A percentile compares a stretch with the other conserved stretches of the same genome.
These are phyloP conservation scores for Emergomyces orientalis DNA, from an alignment of 2,329 filamentous ascomycete genomes.

Conservation along the genomic window DNA sequence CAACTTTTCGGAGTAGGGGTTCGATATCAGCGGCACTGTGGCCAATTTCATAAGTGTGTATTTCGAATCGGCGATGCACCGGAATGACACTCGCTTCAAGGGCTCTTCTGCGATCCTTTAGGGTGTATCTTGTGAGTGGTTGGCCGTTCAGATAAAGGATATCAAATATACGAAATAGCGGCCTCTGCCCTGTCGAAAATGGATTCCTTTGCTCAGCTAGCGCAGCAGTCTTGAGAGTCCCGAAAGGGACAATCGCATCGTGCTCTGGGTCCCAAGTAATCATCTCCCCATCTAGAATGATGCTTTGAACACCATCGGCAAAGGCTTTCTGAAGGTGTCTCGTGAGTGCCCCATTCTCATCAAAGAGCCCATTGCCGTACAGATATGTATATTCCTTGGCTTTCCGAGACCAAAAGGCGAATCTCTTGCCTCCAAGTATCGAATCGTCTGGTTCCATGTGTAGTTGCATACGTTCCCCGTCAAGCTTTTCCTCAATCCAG, in stretches of 20 bases:
- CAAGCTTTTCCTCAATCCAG: constrained; percentile 97
- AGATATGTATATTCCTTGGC: constrained; percentile 94
- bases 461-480: constrained; percentile 94
- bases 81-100: constrained; percentile 61
- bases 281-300: constrained; percentile 97
- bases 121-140: constrained; percentile 68
- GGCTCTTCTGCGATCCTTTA: constrained; percentile 69
- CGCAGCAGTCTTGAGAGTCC: constrained; percentile 85
- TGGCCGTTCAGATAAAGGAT: constrained; percentile 79
- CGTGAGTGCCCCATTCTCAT: constrained; percentile 68
- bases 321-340: constrained; percentile 72
- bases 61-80: constrained; percentile 68
- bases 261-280: constrained; percentile 89
- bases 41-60: constrained; percentile 63
- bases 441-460: constrained; percentile 70
- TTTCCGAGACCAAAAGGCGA: constrained; percentile 90
- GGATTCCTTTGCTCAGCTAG: constrained; percentile 68
- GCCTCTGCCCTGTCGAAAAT: constrained; percentile 54
- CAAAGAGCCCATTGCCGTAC: constrained; percentile 68
- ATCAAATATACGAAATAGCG: constrained; percentile 80
- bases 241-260: constrained; percentile 80
- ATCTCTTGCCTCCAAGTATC: constrained; percentile 59
- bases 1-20: constrained; percentile 65
- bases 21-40: constrained; percentile 65
- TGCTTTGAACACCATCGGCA: constrained; percentile 63